Evolutionary conservation across 306 rosid species (phyloP).

Genomic region (Lathyrus aphaca): DNA sequence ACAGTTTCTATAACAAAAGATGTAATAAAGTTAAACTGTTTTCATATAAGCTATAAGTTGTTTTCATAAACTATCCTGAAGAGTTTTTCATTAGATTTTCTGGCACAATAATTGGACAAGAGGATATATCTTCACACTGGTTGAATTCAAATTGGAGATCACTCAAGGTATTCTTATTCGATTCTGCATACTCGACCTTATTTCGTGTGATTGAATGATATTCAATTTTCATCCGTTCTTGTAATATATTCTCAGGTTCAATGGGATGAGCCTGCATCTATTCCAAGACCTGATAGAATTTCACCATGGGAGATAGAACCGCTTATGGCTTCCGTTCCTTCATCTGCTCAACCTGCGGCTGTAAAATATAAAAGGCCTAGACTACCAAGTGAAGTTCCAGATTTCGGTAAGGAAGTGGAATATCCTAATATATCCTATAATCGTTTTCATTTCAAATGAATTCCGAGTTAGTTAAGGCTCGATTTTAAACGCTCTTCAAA

Average conservation of each 20-base stretch:
- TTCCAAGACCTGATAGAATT: slow-evolving; percentile 87
- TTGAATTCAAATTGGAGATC: slow-evolving; percentile 79
- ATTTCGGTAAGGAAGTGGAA: slow-evolving; percentile 48
- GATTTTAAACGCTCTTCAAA: not conserved
- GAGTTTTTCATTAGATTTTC: slow-evolving; percentile 64
- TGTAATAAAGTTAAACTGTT: not conserved
- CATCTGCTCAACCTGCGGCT: slow-evolving; percentile 53
- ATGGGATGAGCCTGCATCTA: slow-evolving; percentile 90
- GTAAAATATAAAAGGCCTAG: slow-evolving; percentile 85
- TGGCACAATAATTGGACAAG: slow-evolving; percentile 85
- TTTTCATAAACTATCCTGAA: not conserved
- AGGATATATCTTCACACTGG: slow-evolving; percentile 83
- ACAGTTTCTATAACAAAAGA: not conserved
- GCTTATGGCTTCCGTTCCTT: slow-evolving; percentile 52
- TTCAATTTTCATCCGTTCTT: slow-evolving; percentile 17
- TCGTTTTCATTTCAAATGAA: not conserved
- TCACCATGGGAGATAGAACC: slow-evolving; percentile 97
- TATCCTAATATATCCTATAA: not conserved
- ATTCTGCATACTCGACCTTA: not conserved
- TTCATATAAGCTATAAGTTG: not conserved
- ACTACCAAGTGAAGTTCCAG: slow-evolving; percentile 59
- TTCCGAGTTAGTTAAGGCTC: not conserved
- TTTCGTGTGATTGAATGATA: slow-evolving; percentile 13
- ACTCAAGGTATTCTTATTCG: slow-evolving; percentile 61
- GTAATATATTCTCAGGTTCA: slow-evolving; percentile 63